These are phyloP conservation scores for Aegilops longissima DNA, from an alignment of 176 grass and related monocot species.

Conservation along the genomic window DNA sequence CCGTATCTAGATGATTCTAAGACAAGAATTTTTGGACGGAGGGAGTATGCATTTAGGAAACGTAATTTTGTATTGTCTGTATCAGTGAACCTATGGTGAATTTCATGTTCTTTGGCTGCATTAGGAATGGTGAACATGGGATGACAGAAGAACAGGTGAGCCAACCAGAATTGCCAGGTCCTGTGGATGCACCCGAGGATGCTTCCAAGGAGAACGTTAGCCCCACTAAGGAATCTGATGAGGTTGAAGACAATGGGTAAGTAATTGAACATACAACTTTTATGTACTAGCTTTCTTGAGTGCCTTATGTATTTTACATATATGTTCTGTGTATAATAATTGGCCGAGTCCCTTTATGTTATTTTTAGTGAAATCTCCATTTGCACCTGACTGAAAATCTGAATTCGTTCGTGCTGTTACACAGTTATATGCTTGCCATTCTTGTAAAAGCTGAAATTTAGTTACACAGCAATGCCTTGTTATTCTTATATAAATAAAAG, in stretches of 20 bases:
- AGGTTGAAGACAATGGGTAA: conserved; percentile 52
- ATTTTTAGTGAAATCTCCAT: background rate
- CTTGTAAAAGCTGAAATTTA: background rate
- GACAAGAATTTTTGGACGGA: too few relatives aligned
- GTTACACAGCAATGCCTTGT: background rate
- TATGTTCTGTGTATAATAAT: background rate
- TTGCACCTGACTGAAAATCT: background rate
- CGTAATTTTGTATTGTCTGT: background rate
- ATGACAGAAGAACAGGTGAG: background rate
- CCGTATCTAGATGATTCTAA: too few relatives aligned
- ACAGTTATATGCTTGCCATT: background rate
- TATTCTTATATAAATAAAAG: background rate
- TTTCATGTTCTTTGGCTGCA: background rate
- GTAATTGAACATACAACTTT: background rate
- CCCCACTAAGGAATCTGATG: conserved; percentile 53
- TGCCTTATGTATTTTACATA: background rate
- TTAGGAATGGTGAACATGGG: conserved; percentile 33
- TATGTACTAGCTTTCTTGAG: background rate
- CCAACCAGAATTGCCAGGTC: conserved; percentile 26
- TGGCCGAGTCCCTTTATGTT: background rate
- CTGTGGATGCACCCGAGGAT: conserved; percentile 43
- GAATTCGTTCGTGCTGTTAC: background rate
- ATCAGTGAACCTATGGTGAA: background rate
- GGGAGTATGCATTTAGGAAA: background rate
- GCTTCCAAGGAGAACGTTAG: conserved; percentile 35